These are phyloP conservation scores for Marasmius sp. DNA, from an alignment of 1,284 basidiomycete genomes.

Conservation along the genomic window DNA sequence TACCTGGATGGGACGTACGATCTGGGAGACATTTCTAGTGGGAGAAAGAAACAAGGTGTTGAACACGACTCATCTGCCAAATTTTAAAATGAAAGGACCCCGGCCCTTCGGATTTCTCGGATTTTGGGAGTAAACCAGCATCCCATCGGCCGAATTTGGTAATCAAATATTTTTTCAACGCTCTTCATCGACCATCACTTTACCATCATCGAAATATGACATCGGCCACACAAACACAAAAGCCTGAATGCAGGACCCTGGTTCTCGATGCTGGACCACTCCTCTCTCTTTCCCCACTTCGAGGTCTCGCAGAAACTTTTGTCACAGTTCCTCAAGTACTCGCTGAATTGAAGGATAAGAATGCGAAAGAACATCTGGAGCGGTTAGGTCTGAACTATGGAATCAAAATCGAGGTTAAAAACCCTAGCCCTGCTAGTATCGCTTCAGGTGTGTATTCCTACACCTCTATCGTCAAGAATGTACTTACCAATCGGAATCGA, in stretches of 20 bases:
- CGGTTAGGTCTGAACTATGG: slow-evolving; percentile 72
- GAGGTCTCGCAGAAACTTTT: slow-evolving; percentile 81
- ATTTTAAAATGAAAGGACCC: background rate
- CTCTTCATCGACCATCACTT: background rate
- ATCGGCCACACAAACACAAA: slow-evolving; percentile 4
- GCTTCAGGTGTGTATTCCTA: slow-evolving; percentile 63
- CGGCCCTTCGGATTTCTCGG: background rate
- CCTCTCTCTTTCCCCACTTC: slow-evolving; percentile 81
- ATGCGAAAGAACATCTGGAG: slow-evolving; percentile 84
- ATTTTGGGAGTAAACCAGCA: background rate
- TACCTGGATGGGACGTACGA: slow-evolving; percentile 29
- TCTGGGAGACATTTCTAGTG: slow-evolving; percentile 37
- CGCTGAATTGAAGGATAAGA: slow-evolving; percentile 84
- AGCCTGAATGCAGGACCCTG: slow-evolving; percentile 68
- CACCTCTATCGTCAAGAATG: slow-evolving; percentile 6
- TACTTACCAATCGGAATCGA: slow-evolving; percentile 9
- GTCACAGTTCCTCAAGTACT: slow-evolving; percentile 89
- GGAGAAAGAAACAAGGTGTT: background rate
- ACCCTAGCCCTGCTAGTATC: slow-evolving; percentile 73
- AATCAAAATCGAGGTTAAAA: slow-evolving; percentile 72
- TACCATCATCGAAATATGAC: background rate
- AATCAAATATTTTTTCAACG: background rate
- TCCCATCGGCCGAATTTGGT: slow-evolving; percentile 5
- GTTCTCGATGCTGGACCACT: slow-evolving; percentile 93
- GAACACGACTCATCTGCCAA: background rate